Conservation (phyloP, 164 flowering plant genomes). For the Berberis vulgaris region DNA sequence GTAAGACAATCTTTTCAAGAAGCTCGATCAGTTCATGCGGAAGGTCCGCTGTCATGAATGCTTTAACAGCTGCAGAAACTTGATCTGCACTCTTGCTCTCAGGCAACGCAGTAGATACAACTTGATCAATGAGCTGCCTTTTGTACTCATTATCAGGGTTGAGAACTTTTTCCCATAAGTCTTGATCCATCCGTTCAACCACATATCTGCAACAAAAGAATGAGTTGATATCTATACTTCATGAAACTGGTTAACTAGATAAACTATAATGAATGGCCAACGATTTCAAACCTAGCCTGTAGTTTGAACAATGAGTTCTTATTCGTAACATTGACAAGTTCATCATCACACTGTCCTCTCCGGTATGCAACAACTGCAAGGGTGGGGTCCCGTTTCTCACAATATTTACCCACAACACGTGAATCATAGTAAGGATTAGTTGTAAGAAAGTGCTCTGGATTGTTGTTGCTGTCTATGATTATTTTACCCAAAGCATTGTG, state of each 20-base stretch:
- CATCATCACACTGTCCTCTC: constrained; percentile 99
- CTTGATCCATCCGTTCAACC: constrained; percentile 97
- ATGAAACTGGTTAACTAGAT: background rate
- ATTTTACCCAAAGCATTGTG: constrained; percentile 99
- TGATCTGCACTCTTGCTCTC: constrained; percentile 99
- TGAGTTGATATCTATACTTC: background rate
- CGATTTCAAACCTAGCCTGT: constrained; percentile 76
- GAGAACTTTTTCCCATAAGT: constrained; percentile 96
- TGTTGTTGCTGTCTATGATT: constrained; percentile 96
- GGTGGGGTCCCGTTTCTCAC: constrained; percentile 99
- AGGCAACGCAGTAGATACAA: constrained; percentile 98
- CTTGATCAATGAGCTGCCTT: constrained; percentile 97
- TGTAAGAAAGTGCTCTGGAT: constrained; percentile 98
- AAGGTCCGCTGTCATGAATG: constrained; percentile 99
- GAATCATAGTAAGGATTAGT: constrained; percentile 99
- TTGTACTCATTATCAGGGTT: constrained; percentile 86
- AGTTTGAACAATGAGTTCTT: constrained; percentile 94
- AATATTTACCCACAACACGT: constrained; percentile 96
- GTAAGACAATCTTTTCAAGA: constrained; percentile 97
- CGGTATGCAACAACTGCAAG: constrained; percentile 98
- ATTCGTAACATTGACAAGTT: constrained; percentile 90
- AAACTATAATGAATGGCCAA: background rate
- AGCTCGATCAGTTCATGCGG: constrained; percentile 99
- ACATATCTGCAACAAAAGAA: constrained; percentile 63
- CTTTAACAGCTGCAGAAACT: constrained; percentile 98